A percentile compares a stretch with the other conserved stretches of the same genome.
Evolutionary conservation across 1,284 basidiomycete genomes (phyloP).

Genomic region (Sanghuangporus baumii): DNA sequence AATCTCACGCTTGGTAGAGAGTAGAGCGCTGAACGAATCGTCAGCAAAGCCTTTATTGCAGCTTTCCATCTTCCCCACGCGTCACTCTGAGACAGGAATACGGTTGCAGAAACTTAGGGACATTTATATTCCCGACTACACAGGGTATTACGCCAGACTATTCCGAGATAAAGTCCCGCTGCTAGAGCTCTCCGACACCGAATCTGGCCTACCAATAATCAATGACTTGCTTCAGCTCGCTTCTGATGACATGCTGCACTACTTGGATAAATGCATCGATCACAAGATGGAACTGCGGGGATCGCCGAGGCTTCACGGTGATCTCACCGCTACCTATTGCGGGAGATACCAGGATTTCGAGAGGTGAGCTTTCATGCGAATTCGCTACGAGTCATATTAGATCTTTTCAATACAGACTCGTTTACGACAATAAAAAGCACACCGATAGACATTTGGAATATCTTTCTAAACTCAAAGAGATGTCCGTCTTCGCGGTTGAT

Average conservation of each 20-base stretch:
- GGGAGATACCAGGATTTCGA: neutral
- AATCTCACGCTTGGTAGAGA: neutral
- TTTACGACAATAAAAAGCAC: neutral
- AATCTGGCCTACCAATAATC: neutral
- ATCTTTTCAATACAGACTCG: neutral
- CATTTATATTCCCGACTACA: conserved; percentile 16
- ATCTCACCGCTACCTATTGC: neutral
- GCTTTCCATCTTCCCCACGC: neutral
- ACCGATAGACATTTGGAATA: neutral
- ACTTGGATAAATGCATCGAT: neutral
- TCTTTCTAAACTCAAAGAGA: neutral
- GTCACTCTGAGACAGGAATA: neutral
- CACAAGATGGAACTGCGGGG: neutral
- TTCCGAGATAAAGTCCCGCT: conserved; percentile 2
- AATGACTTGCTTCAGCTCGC: neutral
- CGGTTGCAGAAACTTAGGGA: neutral
- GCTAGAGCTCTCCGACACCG: neutral
- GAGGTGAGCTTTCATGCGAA: neutral
- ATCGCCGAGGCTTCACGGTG: neutral
- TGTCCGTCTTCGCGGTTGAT: neutral
- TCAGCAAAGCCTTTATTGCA: neutral
- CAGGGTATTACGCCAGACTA: conserved; percentile 13
- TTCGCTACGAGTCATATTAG: neutral
- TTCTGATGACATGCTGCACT: neutral
- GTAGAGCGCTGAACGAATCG: neutral